Percentiles rank a stretch among this genome's conserved stretches.
Conservation (phyloP, 805 yeast species). For the Yamadazyma kitorensis region DNA sequence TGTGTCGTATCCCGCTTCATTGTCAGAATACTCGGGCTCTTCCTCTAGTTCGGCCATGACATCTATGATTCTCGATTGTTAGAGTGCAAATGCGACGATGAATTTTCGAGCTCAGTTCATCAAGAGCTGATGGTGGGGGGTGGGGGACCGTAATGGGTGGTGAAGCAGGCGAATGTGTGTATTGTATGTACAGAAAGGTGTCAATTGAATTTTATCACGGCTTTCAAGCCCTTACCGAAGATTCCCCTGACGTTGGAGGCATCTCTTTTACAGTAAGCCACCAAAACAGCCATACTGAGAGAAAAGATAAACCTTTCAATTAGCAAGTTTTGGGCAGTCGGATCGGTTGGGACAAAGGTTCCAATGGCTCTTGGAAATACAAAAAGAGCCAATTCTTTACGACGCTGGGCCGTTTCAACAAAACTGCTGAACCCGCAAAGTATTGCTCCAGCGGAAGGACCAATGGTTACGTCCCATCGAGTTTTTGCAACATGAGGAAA, state of each 20-base stretch:
- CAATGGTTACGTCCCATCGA: conserved; percentile 37
- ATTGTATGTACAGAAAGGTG: too few species aligned
- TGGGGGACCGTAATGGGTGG: too few species aligned
- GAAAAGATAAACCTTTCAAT: conserved; percentile 32
- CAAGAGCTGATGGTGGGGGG: too few species aligned
- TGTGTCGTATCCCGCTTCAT: conserved; percentile 1
- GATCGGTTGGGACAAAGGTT: conserved; percentile 26
- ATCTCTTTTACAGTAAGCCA: conserved; percentile 28
- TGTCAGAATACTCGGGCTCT: conserved; percentile 6
- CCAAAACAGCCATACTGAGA: conserved; percentile 32
- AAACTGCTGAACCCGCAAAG: conserved; percentile 41
- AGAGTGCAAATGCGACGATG: too few species aligned
- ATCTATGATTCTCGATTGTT: too few species aligned
- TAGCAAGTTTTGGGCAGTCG: conserved; percentile 21
- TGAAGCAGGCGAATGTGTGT: too few species aligned
- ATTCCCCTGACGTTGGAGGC: conserved; percentile 34
- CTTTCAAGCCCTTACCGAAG: conserved; percentile 32
- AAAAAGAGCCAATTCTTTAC: conserved; percentile 48
- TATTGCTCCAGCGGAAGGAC: conserved; percentile 39
- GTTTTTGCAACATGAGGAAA: conserved; percentile 34
- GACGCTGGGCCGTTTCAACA: conserved; percentile 37
- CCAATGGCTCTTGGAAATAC: conserved; percentile 42
- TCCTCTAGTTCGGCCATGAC: too few species aligned
- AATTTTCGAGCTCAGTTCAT: too few species aligned
- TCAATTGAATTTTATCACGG: conserved; percentile 11